Percentiles rank a stretch among this genome's conserved stretches.
These are phyloP conservation scores for Colletotrichum salicis DNA, from an alignment of 2,329 filamentous ascomycete genomes.

Conservation along the genomic window DNA sequence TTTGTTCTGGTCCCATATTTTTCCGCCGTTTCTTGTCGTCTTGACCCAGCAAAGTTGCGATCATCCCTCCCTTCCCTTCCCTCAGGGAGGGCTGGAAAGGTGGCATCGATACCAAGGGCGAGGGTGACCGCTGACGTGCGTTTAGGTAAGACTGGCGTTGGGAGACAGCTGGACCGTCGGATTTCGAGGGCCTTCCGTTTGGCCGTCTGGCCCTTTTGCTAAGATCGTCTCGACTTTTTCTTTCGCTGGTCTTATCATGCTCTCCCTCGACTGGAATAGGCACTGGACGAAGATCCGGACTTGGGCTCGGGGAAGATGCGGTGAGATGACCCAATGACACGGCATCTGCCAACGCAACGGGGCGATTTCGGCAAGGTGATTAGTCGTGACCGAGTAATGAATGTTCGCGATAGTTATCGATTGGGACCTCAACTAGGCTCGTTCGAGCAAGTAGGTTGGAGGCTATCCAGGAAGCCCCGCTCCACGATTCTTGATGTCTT, in stretches of 20 bases:
- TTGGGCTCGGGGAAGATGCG: constrained; percentile 11
- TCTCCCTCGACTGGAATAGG: neutral
- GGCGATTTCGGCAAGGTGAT: neutral
- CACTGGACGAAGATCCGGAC: neutral
- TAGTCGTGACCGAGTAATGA: neutral
- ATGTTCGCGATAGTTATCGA: neutral
- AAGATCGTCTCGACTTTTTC: constrained; percentile 20
- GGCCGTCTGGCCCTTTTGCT: neutral
- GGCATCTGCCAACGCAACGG: neutral
- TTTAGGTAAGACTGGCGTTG: neutral
- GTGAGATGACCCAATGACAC: neutral
- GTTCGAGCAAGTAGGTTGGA: neutral
- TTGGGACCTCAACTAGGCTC: neutral
- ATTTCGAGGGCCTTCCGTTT: constrained; percentile 2
- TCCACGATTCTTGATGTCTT: no score
- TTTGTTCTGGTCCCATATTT: constrained; percentile 7
- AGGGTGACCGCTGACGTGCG: neutral
- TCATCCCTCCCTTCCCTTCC: no score
- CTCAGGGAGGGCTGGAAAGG: neutral
- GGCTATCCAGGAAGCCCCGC: neutral
- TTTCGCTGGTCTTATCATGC: neutral
- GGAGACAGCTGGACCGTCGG: neutral
- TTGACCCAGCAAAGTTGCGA: neutral
- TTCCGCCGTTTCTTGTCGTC: neutral
- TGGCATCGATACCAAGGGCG: neutral